Evolutionary conservation across 2,329 filamentous ascomycete genomes (phyloP).

Genomic region (Tolypocladium nubicola): DNA sequence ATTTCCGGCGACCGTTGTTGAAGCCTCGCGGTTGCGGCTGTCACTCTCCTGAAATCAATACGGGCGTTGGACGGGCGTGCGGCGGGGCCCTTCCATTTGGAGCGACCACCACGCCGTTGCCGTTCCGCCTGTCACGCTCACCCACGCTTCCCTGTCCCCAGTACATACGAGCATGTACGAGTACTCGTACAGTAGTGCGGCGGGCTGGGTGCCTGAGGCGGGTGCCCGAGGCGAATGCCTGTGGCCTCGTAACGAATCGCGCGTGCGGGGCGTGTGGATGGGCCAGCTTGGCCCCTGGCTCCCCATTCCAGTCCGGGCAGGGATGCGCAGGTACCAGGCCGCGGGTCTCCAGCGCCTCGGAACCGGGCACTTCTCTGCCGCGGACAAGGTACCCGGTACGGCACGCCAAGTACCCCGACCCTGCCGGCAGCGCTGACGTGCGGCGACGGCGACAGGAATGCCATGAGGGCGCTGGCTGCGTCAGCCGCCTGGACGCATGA

Average conservation of each 20-base stretch:
- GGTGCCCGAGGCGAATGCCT: neutral
- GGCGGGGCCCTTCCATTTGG: too few species aligned
- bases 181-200: too few species aligned
- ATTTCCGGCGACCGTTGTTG: neutral
- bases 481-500: neutral
- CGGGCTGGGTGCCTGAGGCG: neutral
- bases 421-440: neutral
- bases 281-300: neutral
- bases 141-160: neutral
- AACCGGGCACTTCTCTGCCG: slow-evolving; percentile 2
- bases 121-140: neutral
- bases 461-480: neutral
- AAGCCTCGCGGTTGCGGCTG: neutral
- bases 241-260: neutral
- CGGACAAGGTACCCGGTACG: neutral
- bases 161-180: neutral
- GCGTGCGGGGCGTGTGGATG: neutral
- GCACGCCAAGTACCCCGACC: neutral
- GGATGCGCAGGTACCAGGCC: slow-evolving; percentile 3
- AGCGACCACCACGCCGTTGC: neutral
- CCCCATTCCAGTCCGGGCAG: slow-evolving; percentile 1
- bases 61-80: neutral
- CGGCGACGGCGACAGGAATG: neutral
- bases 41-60: neutral
- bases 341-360: slow-evolving; percentile 2